Evolutionary conservation across 257 asterid species (phyloP).

Genomic region (Echites panduratus): DNA sequence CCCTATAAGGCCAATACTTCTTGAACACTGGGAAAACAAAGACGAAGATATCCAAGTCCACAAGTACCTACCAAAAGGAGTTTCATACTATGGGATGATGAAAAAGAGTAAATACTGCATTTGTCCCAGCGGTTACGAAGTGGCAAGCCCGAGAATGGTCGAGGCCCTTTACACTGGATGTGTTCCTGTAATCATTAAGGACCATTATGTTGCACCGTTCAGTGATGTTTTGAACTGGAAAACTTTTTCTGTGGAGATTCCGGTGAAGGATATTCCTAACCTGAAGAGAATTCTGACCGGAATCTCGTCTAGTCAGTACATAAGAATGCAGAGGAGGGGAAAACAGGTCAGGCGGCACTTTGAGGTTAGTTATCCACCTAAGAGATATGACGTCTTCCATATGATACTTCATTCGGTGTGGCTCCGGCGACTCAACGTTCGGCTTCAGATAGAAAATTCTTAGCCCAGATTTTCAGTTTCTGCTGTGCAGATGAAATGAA

Average conservation of each 20-base stretch:
- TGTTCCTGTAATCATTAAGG: slow-evolving; percentile 76
- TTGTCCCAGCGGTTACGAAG: slow-evolving; percentile 91
- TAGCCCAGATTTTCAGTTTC: neutral
- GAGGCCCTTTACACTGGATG: slow-evolving; percentile 79
- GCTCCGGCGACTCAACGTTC: slow-evolving; percentile 39
- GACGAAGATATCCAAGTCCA: slow-evolving; percentile 59
- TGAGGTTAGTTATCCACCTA: slow-evolving; percentile 38
- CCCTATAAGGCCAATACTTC: slow-evolving; percentile 70
- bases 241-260: slow-evolving; percentile 48
- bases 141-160: slow-evolving; percentile 84
- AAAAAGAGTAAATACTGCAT: slow-evolving; percentile 61
- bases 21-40: slow-evolving; percentile 66
- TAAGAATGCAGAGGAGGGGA: slow-evolving; percentile 45
- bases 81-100: slow-evolving; percentile 72
- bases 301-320: slow-evolving; percentile 37
- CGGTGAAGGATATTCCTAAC: slow-evolving; percentile 59
- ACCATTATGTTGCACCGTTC: slow-evolving; percentile 59
- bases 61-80: slow-evolving; percentile 49
- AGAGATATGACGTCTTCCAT: slow-evolving; percentile 42
- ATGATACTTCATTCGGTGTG: slow-evolving; percentile 53
- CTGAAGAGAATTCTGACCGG: slow-evolving; percentile 45
- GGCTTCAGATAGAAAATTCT: slow-evolving; percentile 1
- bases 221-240: slow-evolving; percentile 74
- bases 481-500: neutral
- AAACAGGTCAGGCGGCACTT: slow-evolving; percentile 37